Evolutionary conservation across 176 grass and related monocot genomes (phyloP), one percentile per base, ranked within the genome.

Genomic region (Phyllostachys edulis): DNA sequence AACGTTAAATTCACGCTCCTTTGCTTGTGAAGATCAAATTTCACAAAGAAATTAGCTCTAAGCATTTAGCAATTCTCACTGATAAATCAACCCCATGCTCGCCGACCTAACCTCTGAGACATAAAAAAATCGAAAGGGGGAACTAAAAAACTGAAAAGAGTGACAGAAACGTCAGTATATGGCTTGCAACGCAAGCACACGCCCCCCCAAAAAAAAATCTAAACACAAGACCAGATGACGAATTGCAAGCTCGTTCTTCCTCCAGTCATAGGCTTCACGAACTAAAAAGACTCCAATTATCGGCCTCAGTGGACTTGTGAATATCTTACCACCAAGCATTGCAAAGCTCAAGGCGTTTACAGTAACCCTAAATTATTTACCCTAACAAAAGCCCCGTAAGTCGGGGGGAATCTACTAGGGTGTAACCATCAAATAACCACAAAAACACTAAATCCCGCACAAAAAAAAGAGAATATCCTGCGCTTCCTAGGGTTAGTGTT

Each of bases 401-500:
- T 11, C 13, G 14, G 47, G 4, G 4, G 47, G n/a, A 27, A 5
- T 1, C 51, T 26, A 9, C 68, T 54, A 54, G 51, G 51, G 51
- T 54, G 6, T 54, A 18, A 54, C 51, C 51, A 18, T 54, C 17
- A 54, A 54, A 6, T 18, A 54, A 54, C 6, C 5, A 2, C 1
- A 72, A 73, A 74, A 52, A 1, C 1, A 24, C 65, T 41, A 44
- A 70, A 42, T 11, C 21, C 11, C 26, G 77, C 61, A n/a, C 0
- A 36, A 12, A 7, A 38, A 1, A 32, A 6, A 36, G 13, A 21
- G 7, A 45, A 18, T 5, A 5, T 20, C 49, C 17, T 11, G 39
- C 1, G 9, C 10, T 71, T 66, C 41, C 67, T 79, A 87, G 89
- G 89, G 89, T 87, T 50, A 59, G 64, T 51, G n/a, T 7, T 12